Base-by-base conservation (phyloP, 495 filamentous ascomycete species). In the Polyplosphaeria fusca region DNA sequence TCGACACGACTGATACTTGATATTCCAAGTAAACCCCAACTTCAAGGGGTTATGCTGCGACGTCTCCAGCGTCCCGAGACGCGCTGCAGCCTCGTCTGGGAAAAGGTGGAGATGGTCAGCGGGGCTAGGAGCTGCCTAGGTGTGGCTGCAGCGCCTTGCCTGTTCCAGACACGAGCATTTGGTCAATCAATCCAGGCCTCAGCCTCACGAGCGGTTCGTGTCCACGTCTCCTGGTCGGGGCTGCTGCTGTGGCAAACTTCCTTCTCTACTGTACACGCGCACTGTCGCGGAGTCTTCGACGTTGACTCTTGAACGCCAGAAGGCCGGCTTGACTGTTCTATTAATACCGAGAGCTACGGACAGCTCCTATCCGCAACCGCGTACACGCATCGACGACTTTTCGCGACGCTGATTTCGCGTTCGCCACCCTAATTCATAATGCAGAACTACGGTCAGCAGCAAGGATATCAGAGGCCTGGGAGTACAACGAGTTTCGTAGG, bases 361-460 rank as follows among this genome's bases (percentile, higher is more conserved):
- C 45, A 47, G 45, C 45, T 27, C 14, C 45, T n/a, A 14, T 27
- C 23, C 23, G 20, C 22, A 13, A 16, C 23, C 45, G 26, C 45
- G 14, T n/a, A n/a, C 22, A 14, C 2, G n/a, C 45, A 28, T 5
- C 39, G 9, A 13, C 5, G 11, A 20, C 9, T 32, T 16, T 56
- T 26, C 35, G 44, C 32, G 35, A 47, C 32, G 30, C 32, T 56
- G 2, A 14, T 26, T 3, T 12, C 9, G 27, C 20, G 1, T 37
- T 30, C n/a, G 50, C n/a, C 1, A 22, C 11, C 30, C 16, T 44
- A 40, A 61, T 44, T 53, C 40, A 39, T 44, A 53, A 64, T 64
- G 61, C 60, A 64, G 50, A 50, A 57, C 32, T 64, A 60, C 44
- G 38, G 26, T 14, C 57, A 64, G 22, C 42, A 39, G 16, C 50